These are phyloP conservation scores for Trichaptum fuscoviolaceum DNA, from an alignment of 768 basidiomycete genomes.

Conservation along the genomic window DNA sequence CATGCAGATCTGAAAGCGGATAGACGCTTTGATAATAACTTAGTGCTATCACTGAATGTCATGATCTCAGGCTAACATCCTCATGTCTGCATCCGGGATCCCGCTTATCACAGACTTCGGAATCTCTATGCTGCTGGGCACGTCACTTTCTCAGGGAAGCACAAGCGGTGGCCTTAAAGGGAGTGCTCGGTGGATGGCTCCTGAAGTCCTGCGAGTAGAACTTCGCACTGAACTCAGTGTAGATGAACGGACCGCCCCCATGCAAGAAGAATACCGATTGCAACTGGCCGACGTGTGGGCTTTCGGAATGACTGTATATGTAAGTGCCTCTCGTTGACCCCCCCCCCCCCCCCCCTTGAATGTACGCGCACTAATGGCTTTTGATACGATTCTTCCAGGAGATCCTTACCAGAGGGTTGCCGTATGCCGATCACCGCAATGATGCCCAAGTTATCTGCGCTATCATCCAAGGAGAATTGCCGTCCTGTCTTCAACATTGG, in stretches of 20 bases:
- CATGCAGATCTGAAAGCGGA: conserved; percentile 1
- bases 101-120: neutral
- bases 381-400: neutral
- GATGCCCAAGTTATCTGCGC: neutral
- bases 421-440: neutral
- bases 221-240: neutral
- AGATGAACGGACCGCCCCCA: neutral
- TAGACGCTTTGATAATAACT: neutral
- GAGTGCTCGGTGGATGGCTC: neutral
- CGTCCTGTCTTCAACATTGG: neutral
- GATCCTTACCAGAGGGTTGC: neutral
- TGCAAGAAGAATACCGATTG: neutral
- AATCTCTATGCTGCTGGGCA: neutral
- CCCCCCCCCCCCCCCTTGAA: too few relatives aligned
- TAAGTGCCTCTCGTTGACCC: neutral
- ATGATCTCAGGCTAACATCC: neutral
- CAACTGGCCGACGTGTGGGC: conserved; percentile 1
- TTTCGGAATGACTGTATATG: neutral
- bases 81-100: neutral
- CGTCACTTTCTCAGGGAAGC: neutral
- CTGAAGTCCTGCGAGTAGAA: neutral
- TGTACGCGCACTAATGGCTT: neutral
- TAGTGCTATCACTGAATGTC: neutral
- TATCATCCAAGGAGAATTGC: neutral
- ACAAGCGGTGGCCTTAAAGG: neutral